Evolutionary conservation across 441 rosid species (phyloP).

Genomic region (Euphorbia schlechtendalii): DNA sequence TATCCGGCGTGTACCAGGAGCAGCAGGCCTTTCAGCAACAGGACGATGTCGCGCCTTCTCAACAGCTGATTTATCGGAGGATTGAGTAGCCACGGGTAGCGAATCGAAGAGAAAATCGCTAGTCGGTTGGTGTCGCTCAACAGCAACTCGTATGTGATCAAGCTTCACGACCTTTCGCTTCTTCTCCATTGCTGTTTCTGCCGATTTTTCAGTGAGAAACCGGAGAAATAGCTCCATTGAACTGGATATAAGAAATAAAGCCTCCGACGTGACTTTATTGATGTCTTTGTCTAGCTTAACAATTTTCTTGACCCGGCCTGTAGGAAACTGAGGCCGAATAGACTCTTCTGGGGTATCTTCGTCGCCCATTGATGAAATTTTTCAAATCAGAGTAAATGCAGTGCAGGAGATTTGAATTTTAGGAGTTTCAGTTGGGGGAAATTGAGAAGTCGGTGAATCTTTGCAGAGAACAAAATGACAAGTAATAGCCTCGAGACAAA

Average conservation of each 20-base stretch:
- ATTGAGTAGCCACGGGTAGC: constrained; percentile 52
- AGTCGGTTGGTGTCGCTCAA: constrained; percentile 69
- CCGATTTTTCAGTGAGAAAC: constrained; percentile 63
- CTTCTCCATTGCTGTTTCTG: constrained; percentile 50
- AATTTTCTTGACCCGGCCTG: constrained; percentile 64
- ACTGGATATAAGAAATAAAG: constrained; percentile 47
- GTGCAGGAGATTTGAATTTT: neutral
- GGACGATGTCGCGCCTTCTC: constrained; percentile 22
- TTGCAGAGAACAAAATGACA: neutral
- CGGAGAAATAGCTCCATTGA: constrained; percentile 61
- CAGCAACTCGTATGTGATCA: constrained; percentile 62
- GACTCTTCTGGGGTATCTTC: constrained; percentile 29
- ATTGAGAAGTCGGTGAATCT: neutral
- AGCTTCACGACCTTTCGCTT: constrained; percentile 65
- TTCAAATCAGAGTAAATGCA: too few relatives aligned
- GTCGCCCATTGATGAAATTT: constrained; percentile 47
- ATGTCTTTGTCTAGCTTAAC: constrained; percentile 77
- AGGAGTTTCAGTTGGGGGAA: constrained; percentile 10
- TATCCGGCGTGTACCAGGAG: constrained; percentile 58
- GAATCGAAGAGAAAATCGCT: constrained; percentile 84
- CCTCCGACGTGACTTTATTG: constrained; percentile 69
- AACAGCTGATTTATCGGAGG: constrained; percentile 21
- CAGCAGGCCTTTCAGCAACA: constrained; percentile 26
- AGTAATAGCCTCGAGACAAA: neutral
- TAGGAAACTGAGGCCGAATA: constrained; percentile 51